phyloP scores from a whole-genome alignment of 805 yeast species.

The Zygoascus ofunaensis region DNA sequence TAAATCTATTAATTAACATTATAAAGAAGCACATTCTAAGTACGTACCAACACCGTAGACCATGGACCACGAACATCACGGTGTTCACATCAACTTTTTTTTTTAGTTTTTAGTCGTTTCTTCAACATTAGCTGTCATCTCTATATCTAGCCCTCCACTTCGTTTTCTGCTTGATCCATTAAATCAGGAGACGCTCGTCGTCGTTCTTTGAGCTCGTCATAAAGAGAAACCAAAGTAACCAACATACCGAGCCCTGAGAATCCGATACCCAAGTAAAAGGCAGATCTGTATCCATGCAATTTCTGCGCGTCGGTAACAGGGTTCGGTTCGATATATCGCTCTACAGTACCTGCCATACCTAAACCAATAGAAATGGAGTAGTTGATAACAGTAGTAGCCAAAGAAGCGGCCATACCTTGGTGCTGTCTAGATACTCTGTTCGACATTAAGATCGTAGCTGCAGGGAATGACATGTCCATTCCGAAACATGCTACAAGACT shows the following conservation, averaged over 20 bases:
- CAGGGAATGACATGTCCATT: constrained; percentile 73
- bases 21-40: too few relatives aligned
- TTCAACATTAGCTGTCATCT: too few relatives aligned
- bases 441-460: constrained; percentile 55
- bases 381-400: constrained; percentile 60
- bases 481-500: constrained; percentile 55
- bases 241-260: constrained; percentile 42
- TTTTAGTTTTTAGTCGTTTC: too few relatives aligned
- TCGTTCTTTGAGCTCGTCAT: neutral
- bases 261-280: constrained; percentile 54
- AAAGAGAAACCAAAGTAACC: constrained; percentile 4
- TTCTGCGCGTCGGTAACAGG: constrained; percentile 16
- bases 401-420: constrained; percentile 74
- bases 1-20: too few relatives aligned
- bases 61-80: too few relatives aligned
- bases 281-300: constrained; percentile 45
- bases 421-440: constrained; percentile 50
- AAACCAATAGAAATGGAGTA: constrained; percentile 63
- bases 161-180: too few relatives aligned
- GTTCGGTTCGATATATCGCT: constrained; percentile 26
- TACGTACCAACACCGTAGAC: too few relatives aligned
- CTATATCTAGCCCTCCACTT: too few relatives aligned
- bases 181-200: too few relatives aligned
- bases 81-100: too few relatives aligned
- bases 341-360: constrained; percentile 60